Evolutionary conservation across 495 filamentous ascomycete genomes (phyloP), one percentile per base, ranked within the genome.

Genomic region (Aspergillus leporis): DNA sequence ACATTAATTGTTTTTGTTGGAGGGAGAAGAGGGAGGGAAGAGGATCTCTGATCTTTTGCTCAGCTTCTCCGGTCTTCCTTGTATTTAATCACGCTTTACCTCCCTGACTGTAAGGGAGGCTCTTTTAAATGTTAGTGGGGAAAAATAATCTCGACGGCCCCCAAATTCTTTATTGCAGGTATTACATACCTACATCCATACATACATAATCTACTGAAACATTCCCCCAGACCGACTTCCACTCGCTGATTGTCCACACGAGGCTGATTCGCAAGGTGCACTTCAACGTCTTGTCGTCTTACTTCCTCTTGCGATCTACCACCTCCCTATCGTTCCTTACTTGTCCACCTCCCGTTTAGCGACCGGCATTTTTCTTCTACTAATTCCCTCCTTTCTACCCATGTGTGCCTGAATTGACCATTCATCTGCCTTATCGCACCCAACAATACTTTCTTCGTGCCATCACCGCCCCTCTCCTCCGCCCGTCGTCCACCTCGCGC

Each of bases 261-360:
- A 70, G 68, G 68, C 68, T 67, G 65, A 70, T 61, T 67, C 63
- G 62, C 65, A 64, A 63, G 64, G 63, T 61, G 53, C 54, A 58
- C 47, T 64, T 30, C 14, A 32, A 12, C n/a, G 13, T n/a, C n/a
- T n/a, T n/a, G n/a, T 41, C 38, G 13, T 5, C 16, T 52, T 19
- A 10, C 53, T 58, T 30, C 43, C 6, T 28, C 25, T 28, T 28
- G 25, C 25, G 25, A 28, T 28, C 25, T 28, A 6, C 25, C 25
- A 6, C 25, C 25, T n/a, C 31, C 53, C 51, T 53, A 53, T 43
- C 56, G 28, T 45, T 49, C 56, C 45, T 32, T n/a, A 59, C 38
- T 66, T 43, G 21, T 51, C 47, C 23, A 52, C 18, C 9, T 47
- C 34, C 48, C 32, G 16, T 41, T 50, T 36, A 43, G 57, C 51